phyloP scores from a whole-genome alignment of 2,329 filamentous ascomycete species.

The Neonectria coccinea region DNA sequence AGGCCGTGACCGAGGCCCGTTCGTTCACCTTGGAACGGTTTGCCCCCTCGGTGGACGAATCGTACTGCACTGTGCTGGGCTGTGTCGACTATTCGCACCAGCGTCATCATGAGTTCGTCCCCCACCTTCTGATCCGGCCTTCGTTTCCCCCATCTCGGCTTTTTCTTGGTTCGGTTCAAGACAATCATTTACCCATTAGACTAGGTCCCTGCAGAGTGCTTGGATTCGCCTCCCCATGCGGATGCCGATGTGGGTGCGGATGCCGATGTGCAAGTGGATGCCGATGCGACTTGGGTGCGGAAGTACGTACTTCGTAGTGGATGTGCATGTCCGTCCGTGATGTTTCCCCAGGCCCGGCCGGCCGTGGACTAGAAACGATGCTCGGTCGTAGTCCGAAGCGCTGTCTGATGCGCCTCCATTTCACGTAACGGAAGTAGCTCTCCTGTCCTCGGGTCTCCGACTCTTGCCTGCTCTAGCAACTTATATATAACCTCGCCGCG shows the following conservation, averaged over 20 bases:
- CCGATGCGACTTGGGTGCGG: neutral
- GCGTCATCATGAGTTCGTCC: constrained; percentile 23
- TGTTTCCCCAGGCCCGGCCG: constrained; percentile 42
- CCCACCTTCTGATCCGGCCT: constrained; percentile 6
- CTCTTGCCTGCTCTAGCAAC: neutral
- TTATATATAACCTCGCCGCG: constrained; percentile 22
- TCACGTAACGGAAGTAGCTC: constrained; percentile 2
- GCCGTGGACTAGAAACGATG: constrained; percentile 32
- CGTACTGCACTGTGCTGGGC: no score
- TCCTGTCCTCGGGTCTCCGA: constrained; percentile 17
- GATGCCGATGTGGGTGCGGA: neutral
- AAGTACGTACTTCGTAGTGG: constrained; percentile 10
- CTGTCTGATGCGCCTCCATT: constrained; percentile 20
- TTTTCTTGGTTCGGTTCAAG: neutral
- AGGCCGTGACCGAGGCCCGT: constrained; percentile 21
- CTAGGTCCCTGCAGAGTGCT: neutral
- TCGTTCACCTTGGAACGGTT: constrained; percentile 8
- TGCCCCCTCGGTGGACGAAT: constrained; percentile 1
- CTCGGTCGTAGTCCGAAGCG: constrained; percentile 41
- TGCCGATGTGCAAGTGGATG: neutral
- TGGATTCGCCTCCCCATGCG: neutral
- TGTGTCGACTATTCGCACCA: neutral
- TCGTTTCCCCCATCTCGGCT: neutral
- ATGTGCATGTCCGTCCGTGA: constrained; percentile 24
- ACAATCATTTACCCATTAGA: neutral